These are phyloP conservation scores for Colletotrichum cuscutae DNA, from an alignment of 2,329 filamentous ascomycete genomes.

Conservation along the genomic window DNA sequence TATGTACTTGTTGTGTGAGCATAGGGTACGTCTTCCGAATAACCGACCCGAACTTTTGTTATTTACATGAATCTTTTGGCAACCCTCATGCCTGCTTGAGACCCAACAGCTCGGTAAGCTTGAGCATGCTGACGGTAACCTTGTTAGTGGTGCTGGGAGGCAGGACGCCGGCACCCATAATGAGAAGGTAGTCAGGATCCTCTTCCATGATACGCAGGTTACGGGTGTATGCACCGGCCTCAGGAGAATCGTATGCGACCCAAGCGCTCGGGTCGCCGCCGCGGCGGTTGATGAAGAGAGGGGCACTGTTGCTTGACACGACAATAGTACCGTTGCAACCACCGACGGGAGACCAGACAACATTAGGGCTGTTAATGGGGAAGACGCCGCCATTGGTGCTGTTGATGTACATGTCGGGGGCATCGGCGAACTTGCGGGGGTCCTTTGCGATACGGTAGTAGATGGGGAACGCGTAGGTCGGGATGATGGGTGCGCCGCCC, in stretches of 20 bases:
- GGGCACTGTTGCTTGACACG: slow-evolving; percentile 49
- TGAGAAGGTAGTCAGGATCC: slow-evolving; percentile 48
- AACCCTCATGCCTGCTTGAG: slow-evolving; percentile 20
- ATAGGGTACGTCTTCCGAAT: too few species aligned
- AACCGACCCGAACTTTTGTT: background rate
- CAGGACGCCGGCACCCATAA: slow-evolving; percentile 56
- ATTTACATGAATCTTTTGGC: background rate
- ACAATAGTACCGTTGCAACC: slow-evolving; percentile 58
- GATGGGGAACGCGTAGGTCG: slow-evolving; percentile 52
- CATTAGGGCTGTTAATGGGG: slow-evolving; percentile 53
- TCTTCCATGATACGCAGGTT: slow-evolving; percentile 48
- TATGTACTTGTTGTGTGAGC: background rate
- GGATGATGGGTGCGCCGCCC: slow-evolving; percentile 53
- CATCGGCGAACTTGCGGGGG: slow-evolving; percentile 50
- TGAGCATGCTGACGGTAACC: slow-evolving; percentile 50
- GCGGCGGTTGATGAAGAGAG: slow-evolving; percentile 55
- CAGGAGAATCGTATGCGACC: slow-evolving; percentile 47
- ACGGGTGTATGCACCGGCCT: slow-evolving; percentile 50
- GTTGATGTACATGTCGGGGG: slow-evolving; percentile 45
- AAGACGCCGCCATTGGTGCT: slow-evolving; percentile 44
- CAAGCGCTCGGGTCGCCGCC: slow-evolving; percentile 50
- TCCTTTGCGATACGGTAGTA: slow-evolving; percentile 55
- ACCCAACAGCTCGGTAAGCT: slow-evolving; percentile 38
- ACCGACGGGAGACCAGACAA: slow-evolving; percentile 55
- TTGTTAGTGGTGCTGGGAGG: slow-evolving; percentile 59